Conservation (phyloP, 169 alveolate genomes). For the Cryptosporidium ryanae region DNA sequence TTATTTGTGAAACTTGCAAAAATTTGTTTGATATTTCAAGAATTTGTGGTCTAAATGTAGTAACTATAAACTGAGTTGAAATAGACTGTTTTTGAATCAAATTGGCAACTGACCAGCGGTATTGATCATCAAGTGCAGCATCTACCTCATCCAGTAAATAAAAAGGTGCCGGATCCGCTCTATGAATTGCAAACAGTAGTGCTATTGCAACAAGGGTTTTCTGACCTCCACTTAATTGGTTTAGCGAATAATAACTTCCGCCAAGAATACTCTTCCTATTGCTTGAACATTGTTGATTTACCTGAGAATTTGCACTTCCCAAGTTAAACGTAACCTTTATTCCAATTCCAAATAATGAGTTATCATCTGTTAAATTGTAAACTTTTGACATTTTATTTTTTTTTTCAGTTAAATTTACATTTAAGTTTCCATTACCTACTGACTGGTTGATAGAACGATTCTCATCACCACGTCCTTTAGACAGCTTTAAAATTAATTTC, state of each 20-base stretch:
- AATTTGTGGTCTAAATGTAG: constrained; percentile 73
- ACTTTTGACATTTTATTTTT: not conserved
- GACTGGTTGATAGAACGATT: not conserved
- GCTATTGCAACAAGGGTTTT: constrained; percentile 83
- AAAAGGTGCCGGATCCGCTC: constrained; percentile 81
- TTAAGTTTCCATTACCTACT: not conserved
- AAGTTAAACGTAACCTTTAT: constrained; percentile 39
- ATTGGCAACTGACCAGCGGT: constrained; percentile 76
- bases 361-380: not conserved
- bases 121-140: constrained; percentile 83
- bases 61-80: constrained; percentile 66
- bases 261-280: not conserved
- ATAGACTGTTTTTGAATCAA: constrained; percentile 51
- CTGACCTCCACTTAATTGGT: constrained; percentile 80
- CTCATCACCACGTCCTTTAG: not conserved
- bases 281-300: not conserved
- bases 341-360: constrained; percentile 53
- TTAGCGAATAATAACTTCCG: constrained; percentile 32
- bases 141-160: constrained; percentile 82
- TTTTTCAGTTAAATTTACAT: not conserved
- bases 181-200: constrained; percentile 79
- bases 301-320: constrained; percentile 18
- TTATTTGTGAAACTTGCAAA: constrained; percentile 63
- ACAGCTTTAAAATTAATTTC: constrained; percentile 69
- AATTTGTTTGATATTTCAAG: constrained; percentile 48